Conservation (phyloP, 2,329 filamentous ascomycete species). For the Geosmithia flava region DNA sequence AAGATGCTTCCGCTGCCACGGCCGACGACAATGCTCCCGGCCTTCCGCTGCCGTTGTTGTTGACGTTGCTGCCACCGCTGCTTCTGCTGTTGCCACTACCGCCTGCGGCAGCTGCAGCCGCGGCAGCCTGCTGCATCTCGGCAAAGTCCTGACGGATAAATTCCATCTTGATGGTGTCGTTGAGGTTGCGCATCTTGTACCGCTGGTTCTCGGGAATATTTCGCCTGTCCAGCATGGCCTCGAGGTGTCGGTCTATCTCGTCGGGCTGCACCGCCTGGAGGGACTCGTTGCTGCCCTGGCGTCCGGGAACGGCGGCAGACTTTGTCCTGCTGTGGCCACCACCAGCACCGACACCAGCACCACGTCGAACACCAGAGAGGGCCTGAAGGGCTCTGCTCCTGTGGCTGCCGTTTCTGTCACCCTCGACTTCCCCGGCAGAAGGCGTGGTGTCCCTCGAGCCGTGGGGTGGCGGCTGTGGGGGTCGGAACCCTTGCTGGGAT, state of each 20-base stretch:
- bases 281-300: slow-evolving; percentile 29
- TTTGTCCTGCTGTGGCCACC: slow-evolving; percentile 20
- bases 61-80: slow-evolving; percentile 13
- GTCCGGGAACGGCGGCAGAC: slow-evolving; percentile 17
- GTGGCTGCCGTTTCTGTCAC: not conserved
- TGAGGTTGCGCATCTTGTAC: slow-evolving; percentile 86
- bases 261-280: slow-evolving; percentile 29
- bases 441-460: too few relatives aligned
- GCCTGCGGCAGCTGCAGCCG: slow-evolving; percentile 30
- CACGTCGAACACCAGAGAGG: slow-evolving; percentile 17
- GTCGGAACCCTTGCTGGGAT: not conserved
- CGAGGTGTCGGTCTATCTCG: slow-evolving; percentile 44
- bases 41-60: slow-evolving; percentile 3
- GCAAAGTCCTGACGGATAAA: slow-evolving; percentile 85
- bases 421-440: too few relatives aligned
- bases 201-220: slow-evolving; percentile 92
- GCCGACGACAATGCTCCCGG: not conserved
- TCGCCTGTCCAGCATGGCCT: slow-evolving; percentile 63
- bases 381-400: slow-evolving; percentile 24
- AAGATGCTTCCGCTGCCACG: slow-evolving; percentile 14
- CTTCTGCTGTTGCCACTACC: slow-evolving; percentile 27
- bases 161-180: slow-evolving; percentile 84
- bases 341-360: too few relatives aligned
- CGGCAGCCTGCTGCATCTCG: slow-evolving; percentile 43
- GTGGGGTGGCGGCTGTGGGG: too few relatives aligned